Conservation (phyloP, 2,329 filamentous ascomycete species). For the Cryphonectria japonica region DNA sequence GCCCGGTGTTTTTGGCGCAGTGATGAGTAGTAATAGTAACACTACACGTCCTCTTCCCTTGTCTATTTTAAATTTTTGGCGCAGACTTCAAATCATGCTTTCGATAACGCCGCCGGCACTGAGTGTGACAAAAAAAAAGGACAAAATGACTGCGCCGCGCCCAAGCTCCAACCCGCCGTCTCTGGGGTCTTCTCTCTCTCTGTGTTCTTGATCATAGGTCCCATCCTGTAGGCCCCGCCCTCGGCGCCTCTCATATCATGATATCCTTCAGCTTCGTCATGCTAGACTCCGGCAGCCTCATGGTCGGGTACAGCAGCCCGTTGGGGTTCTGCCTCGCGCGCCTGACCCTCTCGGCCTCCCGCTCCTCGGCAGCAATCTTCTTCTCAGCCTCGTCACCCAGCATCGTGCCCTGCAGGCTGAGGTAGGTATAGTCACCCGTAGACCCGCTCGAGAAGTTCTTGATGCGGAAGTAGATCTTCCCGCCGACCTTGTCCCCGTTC, state of each 20-base stretch:
- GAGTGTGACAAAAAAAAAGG: background rate
- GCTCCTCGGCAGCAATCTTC: slow-evolving; percentile 59
- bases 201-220: background rate
- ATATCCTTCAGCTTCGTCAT: slow-evolving; percentile 50
- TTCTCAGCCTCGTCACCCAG: slow-evolving; percentile 69
- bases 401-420: slow-evolving; percentile 90
- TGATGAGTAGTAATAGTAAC: background rate
- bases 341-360: slow-evolving; percentile 42
- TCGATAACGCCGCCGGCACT: background rate
- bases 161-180: background rate
- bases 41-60: background rate
- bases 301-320: slow-evolving; percentile 38
- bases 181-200: background rate
- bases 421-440: slow-evolving; percentile 75
- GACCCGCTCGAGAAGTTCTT: slow-evolving; percentile 81
- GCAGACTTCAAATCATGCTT: background rate
- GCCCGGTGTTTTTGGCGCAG: background rate
- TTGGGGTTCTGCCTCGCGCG: slow-evolving; percentile 42
- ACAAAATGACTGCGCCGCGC: background rate
- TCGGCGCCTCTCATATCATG: slow-evolving; percentile 11
- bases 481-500: slow-evolving; percentile 69
- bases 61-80: background rate
- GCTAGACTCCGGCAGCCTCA: slow-evolving; percentile 55
- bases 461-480: slow-evolving; percentile 76
- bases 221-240: background rate